Evolutionary conservation across 208 protist genomes (phyloP).

Genomic region (Phytomonas sp.): DNA sequence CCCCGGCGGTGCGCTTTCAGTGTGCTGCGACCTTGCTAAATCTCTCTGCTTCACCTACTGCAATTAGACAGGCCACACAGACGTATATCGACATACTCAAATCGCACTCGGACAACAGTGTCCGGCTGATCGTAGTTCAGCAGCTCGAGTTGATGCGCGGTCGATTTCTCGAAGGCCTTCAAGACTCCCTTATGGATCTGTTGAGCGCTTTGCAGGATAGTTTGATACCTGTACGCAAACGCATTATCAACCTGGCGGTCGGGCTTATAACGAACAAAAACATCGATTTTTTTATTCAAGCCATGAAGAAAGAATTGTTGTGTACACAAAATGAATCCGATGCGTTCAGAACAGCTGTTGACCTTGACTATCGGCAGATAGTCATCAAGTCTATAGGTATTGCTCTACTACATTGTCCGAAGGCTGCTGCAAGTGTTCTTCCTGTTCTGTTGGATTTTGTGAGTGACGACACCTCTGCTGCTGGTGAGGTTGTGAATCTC

Average conservation of each 20-base stretch:
- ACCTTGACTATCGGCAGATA: conserved; percentile 48
- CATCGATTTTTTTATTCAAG: conserved; percentile 87
- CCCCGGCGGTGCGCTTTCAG: conserved; percentile 93
- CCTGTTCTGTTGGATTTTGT: conserved; percentile 94
- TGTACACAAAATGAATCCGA: conserved; percentile 28
- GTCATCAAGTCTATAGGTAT: conserved; percentile 92
- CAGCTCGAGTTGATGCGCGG: conserved; percentile 89
- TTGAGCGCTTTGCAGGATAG: conserved; percentile 85
- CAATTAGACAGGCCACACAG: conserved; percentile 88
- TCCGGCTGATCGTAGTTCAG: conserved; percentile 97
- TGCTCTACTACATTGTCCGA: conserved; percentile 86
- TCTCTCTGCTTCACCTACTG: conserved; percentile 93
- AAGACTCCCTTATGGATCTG: conserved; percentile 95
- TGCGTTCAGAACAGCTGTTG: conserved; percentile 61
- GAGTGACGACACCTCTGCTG: conserved; percentile 58
- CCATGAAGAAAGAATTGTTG: conserved; percentile 94
- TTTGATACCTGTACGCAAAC: conserved; percentile 92
- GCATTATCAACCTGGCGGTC: conserved; percentile 89
- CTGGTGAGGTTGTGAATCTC: conserved; percentile 90
- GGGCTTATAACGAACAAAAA: conserved; percentile 91
- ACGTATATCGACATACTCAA: conserved; percentile 92
- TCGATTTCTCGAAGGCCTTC: conserved; percentile 72
- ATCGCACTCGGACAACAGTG: conserved; percentile 95
- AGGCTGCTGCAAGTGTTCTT: conserved; percentile 67
- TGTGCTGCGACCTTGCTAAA: conserved; percentile 92